Conservation (phyloP, 2,329 filamentous ascomycete genomes). For the Colletotrichum acutatum region DNA sequence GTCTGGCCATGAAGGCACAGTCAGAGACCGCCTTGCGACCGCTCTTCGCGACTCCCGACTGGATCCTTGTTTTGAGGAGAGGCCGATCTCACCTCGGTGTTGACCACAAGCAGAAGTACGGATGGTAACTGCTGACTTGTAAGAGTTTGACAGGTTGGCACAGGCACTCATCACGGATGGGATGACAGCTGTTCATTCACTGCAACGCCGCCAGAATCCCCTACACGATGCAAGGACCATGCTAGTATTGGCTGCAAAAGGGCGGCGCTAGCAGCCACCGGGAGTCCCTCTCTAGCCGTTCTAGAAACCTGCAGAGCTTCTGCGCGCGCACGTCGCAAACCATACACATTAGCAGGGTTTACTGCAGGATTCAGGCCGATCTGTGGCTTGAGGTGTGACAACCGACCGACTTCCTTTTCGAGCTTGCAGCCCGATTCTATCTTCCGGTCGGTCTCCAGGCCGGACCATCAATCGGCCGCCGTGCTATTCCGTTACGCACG, state of each 20-base stretch:
- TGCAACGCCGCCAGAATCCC: not conserved
- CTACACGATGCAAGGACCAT: not conserved
- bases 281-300: slow-evolving; percentile 19
- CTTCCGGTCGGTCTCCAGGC: slow-evolving; percentile 11
- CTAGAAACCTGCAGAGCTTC: slow-evolving; percentile 25
- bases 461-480: slow-evolving; percentile 22
- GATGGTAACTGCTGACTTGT: not conserved
- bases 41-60: too few relatives aligned
- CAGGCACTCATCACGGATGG: not conserved
- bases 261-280: slow-evolving; percentile 1
- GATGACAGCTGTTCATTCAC: not conserved
- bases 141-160: not conserved
- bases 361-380: slow-evolving; percentile 34
- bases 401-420: slow-evolving; percentile 35
- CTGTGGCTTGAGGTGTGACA: slow-evolving; percentile 15
- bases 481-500: slow-evolving; percentile 18
- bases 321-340: not conserved
- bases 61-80: not conserved
- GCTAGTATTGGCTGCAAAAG: slow-evolving; percentile 10
- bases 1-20: not conserved
- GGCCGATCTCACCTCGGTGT: not conserved
- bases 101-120: not conserved
- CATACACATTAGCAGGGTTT: slow-evolving; percentile 19
- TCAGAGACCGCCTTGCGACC: too few relatives aligned
- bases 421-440: slow-evolving; percentile 30